Base-by-base conservation (phyloP, 371 early-diverging fungal species). In the Massospora cicadina region DNA sequence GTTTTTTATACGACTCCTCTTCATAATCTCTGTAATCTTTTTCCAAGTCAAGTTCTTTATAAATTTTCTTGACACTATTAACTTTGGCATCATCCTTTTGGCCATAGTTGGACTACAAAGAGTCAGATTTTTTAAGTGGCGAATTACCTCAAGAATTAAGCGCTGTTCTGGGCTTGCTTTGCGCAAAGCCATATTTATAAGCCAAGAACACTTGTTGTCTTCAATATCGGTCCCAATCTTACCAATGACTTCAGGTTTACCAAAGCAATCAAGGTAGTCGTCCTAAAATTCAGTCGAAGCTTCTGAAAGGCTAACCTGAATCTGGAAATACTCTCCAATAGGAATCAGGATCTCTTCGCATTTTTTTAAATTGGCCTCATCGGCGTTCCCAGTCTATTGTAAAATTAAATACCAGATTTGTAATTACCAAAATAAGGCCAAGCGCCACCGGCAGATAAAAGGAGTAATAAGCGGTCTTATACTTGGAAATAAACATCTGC, bases 151-250 rank as follows among this genome's bases (percentile, higher is more conserved):
- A n/a, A 97, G 83, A 1, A 87, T 54, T 72, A 80, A 72, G 66
- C 91, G 84, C 77, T 95, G 95, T 67, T 87, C 92, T 32, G 85
- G 71, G 23, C 74, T 79, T 55, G 83, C 86, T 66, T 72, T 76
- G 67, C 75, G 78, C 57, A 97, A 79, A 7, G 97, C 97, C 77
- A 90, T 87, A 71, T 87, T 86, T 69, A 98, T 84, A 69, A 95
- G 79, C 97, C 98, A 98, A 32, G 91, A 90, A 75, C 98, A 96
- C 81, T 98, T 98, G 85, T 93, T 95, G 74, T 96, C 98, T 76
- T 92, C 84, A 60, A 98, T 95, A 74, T 98, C 98, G 30, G 97
- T 98, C 60, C 95, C 96, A 68, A 97, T 90, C 81, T 98, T 98
- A 71, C 96, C 96, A 71, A 94, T 95, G 30, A 87, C 78, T 65